Evolutionary conservation across 306 rosid genomes (phyloP).

Genomic region (Acacia crassicarpa): DNA sequence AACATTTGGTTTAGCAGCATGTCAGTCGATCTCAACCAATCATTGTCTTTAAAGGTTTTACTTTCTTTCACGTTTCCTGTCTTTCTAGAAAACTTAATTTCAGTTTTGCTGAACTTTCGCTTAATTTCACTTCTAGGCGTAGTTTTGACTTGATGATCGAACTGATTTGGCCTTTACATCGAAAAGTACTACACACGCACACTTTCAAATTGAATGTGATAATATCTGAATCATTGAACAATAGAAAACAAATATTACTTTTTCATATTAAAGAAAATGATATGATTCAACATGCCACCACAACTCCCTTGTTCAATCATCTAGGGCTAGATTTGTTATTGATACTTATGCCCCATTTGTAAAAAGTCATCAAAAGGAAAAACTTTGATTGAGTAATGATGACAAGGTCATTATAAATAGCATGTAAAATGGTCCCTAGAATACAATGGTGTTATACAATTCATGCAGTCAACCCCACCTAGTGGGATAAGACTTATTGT

Average conservation of each 20-base stretch:
- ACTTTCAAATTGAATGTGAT: neutral
- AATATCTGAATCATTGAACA: neutral
- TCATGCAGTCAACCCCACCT: too few species aligned
- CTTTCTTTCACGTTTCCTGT: neutral
- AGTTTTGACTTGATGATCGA: neutral
- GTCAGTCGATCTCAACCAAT: conserved; percentile 50
- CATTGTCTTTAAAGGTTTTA: conserved; percentile 69
- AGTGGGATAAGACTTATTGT: neutral
- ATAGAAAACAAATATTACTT: neutral
- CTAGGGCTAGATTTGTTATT: neutral
- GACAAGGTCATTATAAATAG: neutral
- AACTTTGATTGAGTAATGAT: neutral
- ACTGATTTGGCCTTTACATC: neutral
- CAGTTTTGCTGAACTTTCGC: neutral
- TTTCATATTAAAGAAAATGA: neutral
- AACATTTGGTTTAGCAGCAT: conserved; percentile 39
- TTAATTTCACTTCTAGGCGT: neutral
- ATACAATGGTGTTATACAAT: too few species aligned
- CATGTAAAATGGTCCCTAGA: neutral
- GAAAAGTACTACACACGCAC: neutral
- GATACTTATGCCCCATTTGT: neutral
- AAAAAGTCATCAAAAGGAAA: neutral
- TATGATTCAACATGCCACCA: neutral
- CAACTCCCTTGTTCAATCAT: neutral
- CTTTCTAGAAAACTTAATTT: conserved; percentile 10